Percentiles rank a stretch among this genome's conserved stretches.
phyloP scores from a whole-genome alignment of 1,284 basidiomycete genomes.

The Cutaneotrichosporon cavernicola region DNA sequence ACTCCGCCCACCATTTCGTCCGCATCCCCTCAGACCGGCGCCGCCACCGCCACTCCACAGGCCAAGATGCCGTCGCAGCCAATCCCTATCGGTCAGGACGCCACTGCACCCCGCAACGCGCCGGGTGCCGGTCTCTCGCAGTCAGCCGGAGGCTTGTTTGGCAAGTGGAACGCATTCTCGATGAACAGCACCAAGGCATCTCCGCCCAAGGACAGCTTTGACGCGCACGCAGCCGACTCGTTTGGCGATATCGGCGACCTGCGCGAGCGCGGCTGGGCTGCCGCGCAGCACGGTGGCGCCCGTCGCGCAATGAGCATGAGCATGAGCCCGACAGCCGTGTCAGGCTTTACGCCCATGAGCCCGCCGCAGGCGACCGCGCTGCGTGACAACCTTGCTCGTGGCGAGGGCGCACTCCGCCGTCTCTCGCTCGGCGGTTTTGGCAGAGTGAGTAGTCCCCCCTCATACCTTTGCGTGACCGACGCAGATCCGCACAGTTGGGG shows the following conservation, averaged over 20 bases:
- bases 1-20: neutral
- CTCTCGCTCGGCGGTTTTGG: slow-evolving; percentile 37
- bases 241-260: slow-evolving; percentile 44
- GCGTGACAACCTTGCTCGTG: slow-evolving; percentile 45
- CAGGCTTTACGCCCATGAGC: slow-evolving; percentile 12
- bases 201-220: slow-evolving; percentile 22
- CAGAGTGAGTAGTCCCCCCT: slow-evolving; percentile 31
- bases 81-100: slow-evolving; percentile 18
- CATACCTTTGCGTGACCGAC: neutral
- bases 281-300: slow-evolving; percentile 25
- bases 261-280: slow-evolving; percentile 34
- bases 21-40: slow-evolving; percentile 3
- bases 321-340: slow-evolving; percentile 21
- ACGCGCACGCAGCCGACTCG: slow-evolving; percentile 41
- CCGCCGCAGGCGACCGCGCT: slow-evolving; percentile 29
- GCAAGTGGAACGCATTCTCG: slow-evolving; percentile 24
- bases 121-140: slow-evolving; percentile 7
- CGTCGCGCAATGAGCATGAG: slow-evolving; percentile 39
- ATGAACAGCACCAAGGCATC: slow-evolving; percentile 5
- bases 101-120: slow-evolving; percentile 29
- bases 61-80: slow-evolving; percentile 16
- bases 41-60: slow-evolving; percentile 3
- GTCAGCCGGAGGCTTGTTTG: slow-evolving; percentile 19
- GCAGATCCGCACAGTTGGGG: slow-evolving; percentile 6
- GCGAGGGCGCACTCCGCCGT: slow-evolving; percentile 45